Evolutionary conservation across 2,329 filamentous ascomycete genomes (phyloP).

Genomic region (Talaromyces funiculosus): DNA sequence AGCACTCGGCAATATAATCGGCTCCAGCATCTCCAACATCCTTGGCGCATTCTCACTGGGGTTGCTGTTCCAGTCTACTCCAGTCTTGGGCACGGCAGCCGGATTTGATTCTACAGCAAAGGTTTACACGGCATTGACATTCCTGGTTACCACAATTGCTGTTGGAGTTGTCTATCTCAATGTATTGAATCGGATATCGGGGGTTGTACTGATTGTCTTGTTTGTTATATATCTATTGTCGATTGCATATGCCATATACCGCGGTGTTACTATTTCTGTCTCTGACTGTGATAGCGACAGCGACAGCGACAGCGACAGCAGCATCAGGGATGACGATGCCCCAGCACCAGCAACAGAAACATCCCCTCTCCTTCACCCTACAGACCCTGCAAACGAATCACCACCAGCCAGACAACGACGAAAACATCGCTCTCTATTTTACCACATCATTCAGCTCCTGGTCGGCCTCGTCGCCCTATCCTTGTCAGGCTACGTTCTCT

Average conservation of each 20-base stretch:
- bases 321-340: conserved; percentile 17
- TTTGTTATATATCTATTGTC: conserved; percentile 46
- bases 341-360: background rate
- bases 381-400: background rate
- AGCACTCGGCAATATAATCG: conserved; percentile 51
- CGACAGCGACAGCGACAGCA: conserved; percentile 30
- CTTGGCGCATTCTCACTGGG: conserved; percentile 52
- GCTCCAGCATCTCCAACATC: conserved; percentile 52
- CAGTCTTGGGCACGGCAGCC: conserved; percentile 13
- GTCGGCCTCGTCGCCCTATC: conserved; percentile 42
- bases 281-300: conserved; percentile 41
- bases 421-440: conserved; percentile 20
- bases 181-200: conserved; percentile 31
- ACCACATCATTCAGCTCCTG: conserved; percentile 41
- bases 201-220: conserved; percentile 35
- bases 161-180: conserved; percentile 34
- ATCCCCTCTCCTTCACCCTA: background rate
- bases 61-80: conserved; percentile 38
- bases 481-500: conserved; percentile 46
- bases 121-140: conserved; percentile 42
- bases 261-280: conserved; percentile 38
- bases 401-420: background rate
- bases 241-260: conserved; percentile 43
- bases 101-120: conserved; percentile 46
- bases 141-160: conserved; percentile 38